A percentile compares a stretch with the other conserved stretches of the same genome.
Evolutionary conservation across 1,284 basidiomycete species (phyloP).

Genomic region (Sporisorium iseilematis-ciliati): DNA sequence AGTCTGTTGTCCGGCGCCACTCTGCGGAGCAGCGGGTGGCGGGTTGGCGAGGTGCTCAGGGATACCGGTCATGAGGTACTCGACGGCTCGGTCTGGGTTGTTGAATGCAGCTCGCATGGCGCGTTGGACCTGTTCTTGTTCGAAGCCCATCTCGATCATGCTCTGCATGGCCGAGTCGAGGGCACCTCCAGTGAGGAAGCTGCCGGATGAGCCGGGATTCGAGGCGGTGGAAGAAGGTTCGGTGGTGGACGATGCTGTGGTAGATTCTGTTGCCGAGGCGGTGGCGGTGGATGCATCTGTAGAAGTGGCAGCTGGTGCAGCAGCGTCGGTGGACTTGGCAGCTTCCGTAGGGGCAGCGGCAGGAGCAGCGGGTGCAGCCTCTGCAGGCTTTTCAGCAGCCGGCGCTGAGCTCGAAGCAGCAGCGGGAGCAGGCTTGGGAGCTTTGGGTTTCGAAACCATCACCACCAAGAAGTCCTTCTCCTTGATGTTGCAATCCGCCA

Average conservation of each 20-base stretch:
- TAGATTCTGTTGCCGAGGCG: slow-evolving; percentile 8
- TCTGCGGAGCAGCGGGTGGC: slow-evolving; percentile 35
- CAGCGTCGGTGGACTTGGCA: slow-evolving; percentile 19
- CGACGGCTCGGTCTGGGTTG: slow-evolving; percentile 96
- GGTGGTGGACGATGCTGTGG: slow-evolving; percentile 14
- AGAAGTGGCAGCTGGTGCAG: slow-evolving; percentile 21
- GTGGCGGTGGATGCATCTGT: slow-evolving; percentile 8
- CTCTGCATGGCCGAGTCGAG: slow-evolving; percentile 64
- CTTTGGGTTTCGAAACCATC: slow-evolving; percentile 83
- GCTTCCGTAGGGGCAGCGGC: slow-evolving; percentile 65
- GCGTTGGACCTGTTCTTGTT: slow-evolving; percentile 82
- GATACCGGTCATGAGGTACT: slow-evolving; percentile 87
- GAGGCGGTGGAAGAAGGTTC: slow-evolving; percentile 12
- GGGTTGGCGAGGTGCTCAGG: slow-evolving; percentile 57
- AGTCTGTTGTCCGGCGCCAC: slow-evolving; percentile 4
- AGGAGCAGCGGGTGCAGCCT: slow-evolving; percentile 68
- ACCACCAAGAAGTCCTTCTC: slow-evolving; percentile 99
- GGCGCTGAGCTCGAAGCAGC: slow-evolving; percentile 20
- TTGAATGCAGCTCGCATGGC: slow-evolving; percentile 95
- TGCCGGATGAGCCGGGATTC: slow-evolving; percentile 18
- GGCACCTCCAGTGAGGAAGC: slow-evolving; percentile 54
- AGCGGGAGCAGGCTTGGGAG: slow-evolving; percentile 59
- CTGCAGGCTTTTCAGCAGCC: slow-evolving; percentile 40
- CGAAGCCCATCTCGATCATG: slow-evolving; percentile 90
- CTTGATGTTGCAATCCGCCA: slow-evolving; percentile 91